Conservation (phyloP, 495 filamentous ascomycete species). For the Aspergillus campestris region DNA sequence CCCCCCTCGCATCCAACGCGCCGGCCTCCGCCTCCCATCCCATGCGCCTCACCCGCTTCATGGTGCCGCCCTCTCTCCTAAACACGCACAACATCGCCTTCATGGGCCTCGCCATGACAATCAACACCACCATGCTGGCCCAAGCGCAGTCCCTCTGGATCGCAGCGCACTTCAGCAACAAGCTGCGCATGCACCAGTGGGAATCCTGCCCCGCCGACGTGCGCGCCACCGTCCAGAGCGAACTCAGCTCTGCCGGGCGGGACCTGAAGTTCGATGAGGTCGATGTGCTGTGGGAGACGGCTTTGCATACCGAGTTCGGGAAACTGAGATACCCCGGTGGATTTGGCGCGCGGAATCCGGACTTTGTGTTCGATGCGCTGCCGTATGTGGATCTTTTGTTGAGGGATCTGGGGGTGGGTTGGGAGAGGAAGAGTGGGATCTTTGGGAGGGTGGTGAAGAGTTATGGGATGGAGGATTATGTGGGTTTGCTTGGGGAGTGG, state of each 20-base stretch:
- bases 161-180: conserved; percentile 49
- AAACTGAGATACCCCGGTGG: conserved; percentile 61
- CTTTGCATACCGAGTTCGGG: conserved; percentile 58
- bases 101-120: conserved; percentile 54
- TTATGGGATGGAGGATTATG: conserved; percentile 55
- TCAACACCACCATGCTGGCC: conserved; percentile 53
- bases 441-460: conserved; percentile 41
- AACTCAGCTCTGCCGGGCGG: conserved; percentile 1
- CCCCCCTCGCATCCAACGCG: conserved; percentile 19
- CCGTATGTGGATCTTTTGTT: conserved; percentile 72
- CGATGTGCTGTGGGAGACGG: conserved; percentile 45
- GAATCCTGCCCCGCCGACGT: conserved; percentile 16
- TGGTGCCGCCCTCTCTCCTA: conserved; percentile 54
- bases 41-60: conserved; percentile 57
- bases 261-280: conserved; percentile 9
- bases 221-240: not conserved
- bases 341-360: conserved; percentile 53
- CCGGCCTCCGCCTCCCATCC: conserved; percentile 28
- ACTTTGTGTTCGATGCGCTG: conserved; percentile 67
- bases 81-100: conserved; percentile 56
- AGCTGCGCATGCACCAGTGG: conserved; percentile 23
- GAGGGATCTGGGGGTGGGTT: conserved; percentile 51
- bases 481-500: conserved; percentile 52
- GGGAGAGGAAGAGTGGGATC: conserved; percentile 33
- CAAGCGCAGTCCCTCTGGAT: conserved; percentile 70